Conservation (phyloP, 768 basidiomycete genomes). For the Crucibulum laeve region DNA sequence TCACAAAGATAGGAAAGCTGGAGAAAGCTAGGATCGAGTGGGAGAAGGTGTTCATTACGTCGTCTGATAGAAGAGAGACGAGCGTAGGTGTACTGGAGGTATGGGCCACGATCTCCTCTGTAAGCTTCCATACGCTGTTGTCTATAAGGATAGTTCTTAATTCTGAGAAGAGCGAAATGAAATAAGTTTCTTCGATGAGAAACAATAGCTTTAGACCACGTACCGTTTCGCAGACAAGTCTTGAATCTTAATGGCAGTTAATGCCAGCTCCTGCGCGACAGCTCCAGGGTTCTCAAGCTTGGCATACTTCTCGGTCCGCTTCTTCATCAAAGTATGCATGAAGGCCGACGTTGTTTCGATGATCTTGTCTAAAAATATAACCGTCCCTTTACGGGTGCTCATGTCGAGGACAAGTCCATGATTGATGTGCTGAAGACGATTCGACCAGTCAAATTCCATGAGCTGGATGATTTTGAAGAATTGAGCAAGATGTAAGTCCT, state of each 20-base stretch:
- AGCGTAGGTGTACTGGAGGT: slow-evolving; percentile 96
- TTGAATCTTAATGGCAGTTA: slow-evolving; percentile 89
- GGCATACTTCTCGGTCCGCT: slow-evolving; percentile 82
- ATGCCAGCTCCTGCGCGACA: slow-evolving; percentile 72
- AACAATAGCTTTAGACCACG: slow-evolving; percentile 9
- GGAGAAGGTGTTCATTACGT: slow-evolving; percentile 84
- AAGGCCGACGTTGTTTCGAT: slow-evolving; percentile 71
- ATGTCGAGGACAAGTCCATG: slow-evolving; percentile 83
- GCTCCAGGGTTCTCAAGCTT: slow-evolving; percentile 76
- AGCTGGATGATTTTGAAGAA: slow-evolving; percentile 83
- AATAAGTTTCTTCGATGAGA: background rate
- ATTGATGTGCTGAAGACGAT: slow-evolving; percentile 73
- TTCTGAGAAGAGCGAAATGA: background rate
- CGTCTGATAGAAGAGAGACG: slow-evolving; percentile 87
- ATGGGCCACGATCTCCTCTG: slow-evolving; percentile 94
- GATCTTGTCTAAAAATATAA: slow-evolving; percentile 85
- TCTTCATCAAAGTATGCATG: slow-evolving; percentile 90
- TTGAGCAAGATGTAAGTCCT: slow-evolving; percentile 75
- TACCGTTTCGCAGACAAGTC: slow-evolving; percentile 89
- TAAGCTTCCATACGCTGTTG: slow-evolving; percentile 94
- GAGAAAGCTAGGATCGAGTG: slow-evolving; percentile 71
- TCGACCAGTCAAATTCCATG: slow-evolving; percentile 80
- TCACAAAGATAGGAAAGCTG: slow-evolving; percentile 61
- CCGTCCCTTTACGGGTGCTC: slow-evolving; percentile 83
- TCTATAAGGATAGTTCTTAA: slow-evolving; percentile 88